Base-by-base conservation (phyloP, 805 yeast species). In the Ogataea minuta region DNA sequence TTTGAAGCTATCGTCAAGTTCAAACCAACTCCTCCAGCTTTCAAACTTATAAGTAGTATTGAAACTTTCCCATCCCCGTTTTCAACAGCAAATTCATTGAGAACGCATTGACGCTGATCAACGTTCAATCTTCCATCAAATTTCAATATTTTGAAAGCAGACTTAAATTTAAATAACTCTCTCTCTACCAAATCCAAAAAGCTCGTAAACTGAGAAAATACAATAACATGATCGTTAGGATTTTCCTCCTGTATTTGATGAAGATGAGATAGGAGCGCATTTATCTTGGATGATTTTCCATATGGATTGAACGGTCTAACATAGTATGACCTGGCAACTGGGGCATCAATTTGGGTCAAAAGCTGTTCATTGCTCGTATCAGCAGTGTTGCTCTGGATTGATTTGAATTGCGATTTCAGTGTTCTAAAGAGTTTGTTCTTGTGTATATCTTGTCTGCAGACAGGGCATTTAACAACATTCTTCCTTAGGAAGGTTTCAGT, bases 11-110 rank as follows among this genome's bases (percentile, higher is more conserved):
- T 77, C 0, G 95, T 90, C 44, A 90, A 66, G 55, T 90, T 90
- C 46, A 90, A 68, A 0, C 97, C 97, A 9, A 89, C 96, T 6
- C 97, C 97, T 16, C 97, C 97, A 0, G 96, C 95, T 59, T 88
- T 90, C 46, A 89, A 64, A 6, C 95, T 84, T 13, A 90, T 58
- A 15, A 90, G 64, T 9, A 90, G 57, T 1, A 90, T 72, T 26
- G 60, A 49, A 1, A 56, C 39, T 38, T 54, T 50, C 15, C 64
- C 57, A 20, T 56, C 56, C n/a, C 55, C 47, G 3, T 43, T 34
- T 3, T 43, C 44, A 3, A 36, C 21, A 16, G 42, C 64, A 56
- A 91, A 90, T 13, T 71, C 70, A 11, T 67, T 72, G 28, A 91
- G 61, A 0, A 85, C 76, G 13, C 60, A 63, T 17, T 79, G 75